A percentile compares a stretch with the other conserved stretches of the same genome.
These are phyloP conservation scores for Lophium mytilinum DNA, from an alignment of 495 filamentous ascomycete genomes.

Conservation along the genomic window DNA sequence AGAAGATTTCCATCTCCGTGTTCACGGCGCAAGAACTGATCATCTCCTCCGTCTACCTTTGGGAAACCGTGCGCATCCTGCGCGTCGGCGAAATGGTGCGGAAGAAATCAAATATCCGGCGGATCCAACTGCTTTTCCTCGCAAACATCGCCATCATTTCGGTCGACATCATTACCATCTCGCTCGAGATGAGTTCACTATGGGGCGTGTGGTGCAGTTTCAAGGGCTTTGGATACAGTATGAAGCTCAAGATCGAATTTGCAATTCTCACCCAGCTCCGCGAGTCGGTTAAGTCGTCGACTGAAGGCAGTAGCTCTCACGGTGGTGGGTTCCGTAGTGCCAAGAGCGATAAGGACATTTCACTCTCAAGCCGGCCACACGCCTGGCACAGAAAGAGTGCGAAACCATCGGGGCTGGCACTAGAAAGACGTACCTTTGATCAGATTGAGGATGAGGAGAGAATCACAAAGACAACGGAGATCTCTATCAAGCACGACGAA, in stretches of 20 bases:
- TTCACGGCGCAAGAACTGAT: conserved; percentile 9
- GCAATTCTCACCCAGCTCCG: conserved; percentile 16
- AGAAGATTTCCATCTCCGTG: conserved; percentile 6
- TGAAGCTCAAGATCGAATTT: conserved; percentile 22
- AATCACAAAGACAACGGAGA: too few species aligned
- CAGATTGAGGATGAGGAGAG: too few species aligned
- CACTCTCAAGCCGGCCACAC: too few species aligned
- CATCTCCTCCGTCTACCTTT: conserved; percentile 8
- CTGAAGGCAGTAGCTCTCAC: too few species aligned
- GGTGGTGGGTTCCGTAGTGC: too few species aligned
- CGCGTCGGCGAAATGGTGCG: conserved; percentile 1
- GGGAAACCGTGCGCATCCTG: conserved; percentile 4
- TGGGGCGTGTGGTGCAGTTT: conserved; percentile 5
- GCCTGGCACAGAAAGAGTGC: too few species aligned
- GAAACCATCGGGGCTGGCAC: too few species aligned
- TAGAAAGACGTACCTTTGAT: too few species aligned
- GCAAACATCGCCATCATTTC: conserved; percentile 20
- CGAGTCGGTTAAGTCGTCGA: conserved; percentile 5
- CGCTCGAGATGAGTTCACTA: neutral
- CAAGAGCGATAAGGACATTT: too few species aligned
- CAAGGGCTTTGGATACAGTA: conserved; percentile 17
- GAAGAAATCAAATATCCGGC: conserved; percentile 3
- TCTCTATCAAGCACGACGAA: too few species aligned
- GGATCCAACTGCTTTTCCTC: conserved; percentile 8
- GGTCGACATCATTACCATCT: conserved; percentile 11